phyloP scores from a whole-genome alignment of 2,329 filamentous ascomycete genomes.

The Colletotrichum graminicola region DNA sequence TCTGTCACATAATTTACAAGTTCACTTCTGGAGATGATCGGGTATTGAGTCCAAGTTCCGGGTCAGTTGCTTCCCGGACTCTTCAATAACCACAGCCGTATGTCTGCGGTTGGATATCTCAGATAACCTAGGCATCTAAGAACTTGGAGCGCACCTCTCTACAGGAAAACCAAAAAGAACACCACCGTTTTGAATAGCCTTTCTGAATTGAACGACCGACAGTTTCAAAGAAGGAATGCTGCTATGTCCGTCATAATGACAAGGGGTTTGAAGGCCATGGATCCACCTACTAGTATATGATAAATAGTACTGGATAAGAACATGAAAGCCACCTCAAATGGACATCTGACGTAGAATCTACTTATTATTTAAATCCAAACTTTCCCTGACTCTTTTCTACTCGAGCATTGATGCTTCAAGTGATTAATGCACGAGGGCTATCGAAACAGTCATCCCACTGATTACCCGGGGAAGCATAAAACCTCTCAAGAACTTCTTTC shows the following conservation, averaged over 20 bases:
- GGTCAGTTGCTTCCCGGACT: slow-evolving; percentile 41
- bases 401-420: not conserved
- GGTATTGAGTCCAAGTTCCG: slow-evolving; percentile 47
- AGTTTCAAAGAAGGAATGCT: slow-evolving; percentile 51
- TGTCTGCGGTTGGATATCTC: slow-evolving; percentile 39
- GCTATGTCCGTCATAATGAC: slow-evolving; percentile 49
- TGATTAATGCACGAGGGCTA: slow-evolving; percentile 13
- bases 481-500: slow-evolving; percentile 16
- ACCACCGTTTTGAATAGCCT: too few relatives aligned
- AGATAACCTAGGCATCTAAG: slow-evolving; percentile 53
- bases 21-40: slow-evolving; percentile 32
- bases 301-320: not conserved
- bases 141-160: slow-evolving; percentile 63
- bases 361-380: not conserved
- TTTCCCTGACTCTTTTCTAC: not conserved
- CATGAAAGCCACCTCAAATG: not conserved
- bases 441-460: slow-evolving; percentile 36
- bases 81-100: slow-evolving; percentile 3
- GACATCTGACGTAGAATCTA: too few relatives aligned
- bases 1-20: slow-evolving; percentile 40
- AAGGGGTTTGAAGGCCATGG: slow-evolving; percentile 7
- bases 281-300: too few relatives aligned
- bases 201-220: slow-evolving; percentile 45
- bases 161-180: slow-evolving; percentile 27
- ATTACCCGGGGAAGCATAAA: slow-evolving; percentile 6